Conservation (phyloP, 2,329 filamentous ascomycete species). For the Botryotinia narcissicola region DNA sequence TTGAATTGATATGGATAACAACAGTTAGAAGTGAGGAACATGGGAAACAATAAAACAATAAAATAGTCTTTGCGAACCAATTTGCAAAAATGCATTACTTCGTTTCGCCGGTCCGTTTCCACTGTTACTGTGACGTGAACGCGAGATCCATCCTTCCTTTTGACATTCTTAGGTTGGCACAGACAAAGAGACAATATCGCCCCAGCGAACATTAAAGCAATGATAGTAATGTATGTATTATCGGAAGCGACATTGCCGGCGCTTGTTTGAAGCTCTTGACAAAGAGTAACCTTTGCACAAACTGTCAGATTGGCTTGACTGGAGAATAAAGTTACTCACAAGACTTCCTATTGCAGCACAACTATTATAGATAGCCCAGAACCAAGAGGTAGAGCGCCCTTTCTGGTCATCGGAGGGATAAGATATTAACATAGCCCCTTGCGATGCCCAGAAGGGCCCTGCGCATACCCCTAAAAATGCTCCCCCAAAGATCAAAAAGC, state of each 20-base stretch:
- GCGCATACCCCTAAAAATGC: conserved; percentile 72
- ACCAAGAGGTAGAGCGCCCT: conserved; percentile 67
- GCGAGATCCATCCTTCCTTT: conserved; percentile 71
- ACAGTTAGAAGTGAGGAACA: conserved; percentile 76
- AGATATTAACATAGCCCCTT: conserved; percentile 81
- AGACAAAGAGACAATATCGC: conserved; percentile 66
- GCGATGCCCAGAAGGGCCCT: conserved; percentile 75
- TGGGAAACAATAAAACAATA: conserved; percentile 71
- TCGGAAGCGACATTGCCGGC: conserved; percentile 30
- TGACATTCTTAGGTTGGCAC: conserved; percentile 65
- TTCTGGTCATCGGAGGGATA: conserved; percentile 78
- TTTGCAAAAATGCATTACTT: conserved; percentile 69
- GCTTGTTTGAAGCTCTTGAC: conserved; percentile 64
- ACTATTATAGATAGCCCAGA: conserved; percentile 24
- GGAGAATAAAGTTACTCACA: conserved; percentile 6
- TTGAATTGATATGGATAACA: conserved; percentile 80
- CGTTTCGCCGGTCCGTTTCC: conserved; percentile 77
- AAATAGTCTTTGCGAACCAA: conserved; percentile 67
- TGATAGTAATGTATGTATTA: conserved; percentile 22
- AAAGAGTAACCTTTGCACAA: conserved; percentile 54
- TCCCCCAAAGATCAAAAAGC: conserved; percentile 72
- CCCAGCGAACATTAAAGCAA: conserved; percentile 38
- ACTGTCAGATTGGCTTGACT: conserved; percentile 2
- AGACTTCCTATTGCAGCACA: conserved; percentile 24
- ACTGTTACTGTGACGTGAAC: conserved; percentile 72